Evolutionary conservation across 495 filamentous ascomycete genomes (phyloP), one percentile per base, ranked within the genome.

Genomic region (Corynascus novoguineensis): DNA sequence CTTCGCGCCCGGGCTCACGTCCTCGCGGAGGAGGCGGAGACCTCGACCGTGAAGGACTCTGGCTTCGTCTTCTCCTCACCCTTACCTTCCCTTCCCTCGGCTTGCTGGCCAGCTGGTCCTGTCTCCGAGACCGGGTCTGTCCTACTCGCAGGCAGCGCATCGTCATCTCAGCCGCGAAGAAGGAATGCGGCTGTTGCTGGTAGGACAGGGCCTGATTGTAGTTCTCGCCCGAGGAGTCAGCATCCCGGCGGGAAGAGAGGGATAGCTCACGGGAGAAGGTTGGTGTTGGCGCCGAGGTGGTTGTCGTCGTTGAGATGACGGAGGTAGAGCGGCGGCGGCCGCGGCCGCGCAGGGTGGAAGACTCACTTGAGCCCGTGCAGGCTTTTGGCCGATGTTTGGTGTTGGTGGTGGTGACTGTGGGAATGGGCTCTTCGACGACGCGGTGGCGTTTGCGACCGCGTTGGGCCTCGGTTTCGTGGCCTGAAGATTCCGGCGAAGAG

Each of bases 321-420:
- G 70, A 73, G 19, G 62, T 67, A 14, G 71, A 74, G 25, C 73
- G 71, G 45, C 68, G 62, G 25, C 73, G 65, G 41, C 65, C 64
- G 19, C 73, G 72, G 31, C 73, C 73, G 38, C 73, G 67, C 37
- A 70, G 68, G 24, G 67, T 71, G 31, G 67, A 63, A 38, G 73
- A 74, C 25, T 74, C 73, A 22, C 61, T 62, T 10, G 71, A 71
- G n/a, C 64, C 64, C 9, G 42, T 21, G 51, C n/a, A 7, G 47
- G 62, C 10, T 21, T 21, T 44, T 58, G 25, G 31, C 37, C 28
- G 59, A 49, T 25, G 50, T n/a, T 10, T 54, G 38, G 8, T 12
- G 19, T 7, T 45, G 19, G n/a, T 41, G 37, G 25, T 15, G 50
- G 50, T 31, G 50, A 21, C 35, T 40, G 40, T 38, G 53, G n/a